Base-by-base conservation (phyloP, 2,329 filamentous ascomycete genomes). In the Zarea fungicola region DNA sequence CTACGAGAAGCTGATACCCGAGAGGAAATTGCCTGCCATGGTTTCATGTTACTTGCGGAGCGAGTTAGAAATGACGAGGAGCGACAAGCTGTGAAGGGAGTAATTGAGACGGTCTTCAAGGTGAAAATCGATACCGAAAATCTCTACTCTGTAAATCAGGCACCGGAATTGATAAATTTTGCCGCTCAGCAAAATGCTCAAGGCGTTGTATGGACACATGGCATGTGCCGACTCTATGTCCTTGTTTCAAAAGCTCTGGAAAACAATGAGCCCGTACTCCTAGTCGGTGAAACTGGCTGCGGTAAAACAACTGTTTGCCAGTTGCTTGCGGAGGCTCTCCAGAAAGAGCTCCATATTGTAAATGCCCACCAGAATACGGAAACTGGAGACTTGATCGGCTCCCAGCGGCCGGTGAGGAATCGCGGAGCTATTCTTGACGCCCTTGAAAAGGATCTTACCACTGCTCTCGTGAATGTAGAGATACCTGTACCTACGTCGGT, bases 341-440 rank as follows among this genome's bases (percentile, higher is more conserved):
- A 76, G 14, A 89, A 85, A 59, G 74, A 87, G 54, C 72, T 99
- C 32, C 84, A 91, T 56, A 93, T 92, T 57, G 85, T 99, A 60
- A 99, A 99, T 62, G 93, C 95, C 3, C 95, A 99, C 66, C 92
- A 97, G 58, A 99, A 99, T 56, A 91, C 93, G 0, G 95, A 99
- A 65, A 97, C 95, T 0, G 92, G 93, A 14, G 93, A 99, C 65
- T 75, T 99, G 10, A 97, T 99, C 56, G 93, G 93, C 55, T 93
- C 93, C 3, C 93, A 99, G 65, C 76, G 93, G 52, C 93, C 93
- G 4, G 81, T 97, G 19, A 80, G 95, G 54, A 97, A 97, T 63
- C 81, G 91, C 35, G 81, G 84, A 13, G 81, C 81, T 1, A 81
- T 95, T 28, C 71, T 87, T 29, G 80, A 85, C 23, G 66, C 79